Conservation (phyloP, 202 grass and related monocot species). For the Brachypodium distachyon region DNA sequence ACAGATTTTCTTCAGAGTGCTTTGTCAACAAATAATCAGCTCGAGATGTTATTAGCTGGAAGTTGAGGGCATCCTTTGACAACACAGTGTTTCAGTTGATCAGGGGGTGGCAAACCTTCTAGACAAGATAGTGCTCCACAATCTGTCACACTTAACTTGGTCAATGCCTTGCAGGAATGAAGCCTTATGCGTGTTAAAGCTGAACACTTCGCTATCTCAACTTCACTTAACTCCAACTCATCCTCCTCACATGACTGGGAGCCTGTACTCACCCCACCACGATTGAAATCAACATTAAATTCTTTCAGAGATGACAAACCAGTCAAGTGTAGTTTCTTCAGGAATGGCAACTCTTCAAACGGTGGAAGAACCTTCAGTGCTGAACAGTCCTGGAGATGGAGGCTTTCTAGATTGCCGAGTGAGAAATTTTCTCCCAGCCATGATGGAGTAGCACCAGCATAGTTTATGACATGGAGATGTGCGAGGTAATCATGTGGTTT, state of each 20-base stretch:
- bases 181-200: conserved; percentile 21
- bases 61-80: conserved; percentile 22
- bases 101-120: conserved; percentile 14
- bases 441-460: conserved; percentile 23
- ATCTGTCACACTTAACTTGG: conserved; percentile 25
- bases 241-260: conserved; percentile 13
- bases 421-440: too few species aligned
- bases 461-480: conserved; percentile 29
- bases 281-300: conserved; percentile 21
- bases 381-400: conserved; percentile 30
- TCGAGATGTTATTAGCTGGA: background rate
- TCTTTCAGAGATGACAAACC: conserved; percentile 30
- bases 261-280: background rate
- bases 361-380: conserved; percentile 27
- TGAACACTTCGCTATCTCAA: conserved; percentile 27
- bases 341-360: conserved; percentile 25
- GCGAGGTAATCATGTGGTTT: conserved; percentile 25
- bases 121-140: conserved; percentile 13
- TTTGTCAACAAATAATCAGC: background rate
- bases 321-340: conserved; percentile 27
- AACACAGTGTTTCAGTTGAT: background rate
- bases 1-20: background rate
- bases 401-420: conserved; percentile 13
- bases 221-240: conserved; percentile 28
- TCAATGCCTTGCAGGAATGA: conserved; percentile 17